Base-by-base conservation (phyloP, 805 yeast genomes). In the Ogataea ramenticola region DNA sequence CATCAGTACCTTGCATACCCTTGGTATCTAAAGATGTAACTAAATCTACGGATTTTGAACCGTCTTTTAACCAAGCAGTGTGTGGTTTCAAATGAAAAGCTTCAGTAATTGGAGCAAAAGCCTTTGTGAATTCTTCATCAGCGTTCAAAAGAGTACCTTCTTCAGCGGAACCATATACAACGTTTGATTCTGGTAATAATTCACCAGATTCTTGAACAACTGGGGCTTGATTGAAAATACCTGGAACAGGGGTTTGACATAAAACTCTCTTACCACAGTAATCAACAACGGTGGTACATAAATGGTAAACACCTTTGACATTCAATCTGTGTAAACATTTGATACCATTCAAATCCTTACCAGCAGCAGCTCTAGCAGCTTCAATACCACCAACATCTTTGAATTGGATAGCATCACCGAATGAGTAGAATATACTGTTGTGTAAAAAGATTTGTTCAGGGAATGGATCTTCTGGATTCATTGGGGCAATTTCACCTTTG, bases 161-260 rank as follows among this genome's bases (percentile, higher is more conserved):
- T 46, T 85, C 88, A 38, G 82, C 77, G 41, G 71, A 73, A 43
- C 98, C 98, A 57, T 90, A 87, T 10, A 71, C 72, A 41, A 88
- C 85, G 56, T 75, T 77, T 17, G 71, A 72, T 17, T 56, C 62
- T 22, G 58, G 54, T 32, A 63, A 54, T 16, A 59, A 61, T 40
- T 67, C 71, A 33, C 65, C 74, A 35, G 63, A 68, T 40, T 71
- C 71, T 34, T 64, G 67, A 39, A 58, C 60, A 26, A 57, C 57
- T 34, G 58, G 61, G 19, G 68, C 60, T 44, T 74, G 72, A 43
- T 76, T 69, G 62, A 85, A 82, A 45, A 85, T 78, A 47, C 98
- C 98, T 15, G 99, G 99, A 37, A 91, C 95, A 12, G 96, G 96
- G 14, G 96, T 86, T 68, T 91, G 98, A 61, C 95, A 87, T 33